Conservation (phyloP, 805 yeast species). For the Suhomyces sp. region DNA sequence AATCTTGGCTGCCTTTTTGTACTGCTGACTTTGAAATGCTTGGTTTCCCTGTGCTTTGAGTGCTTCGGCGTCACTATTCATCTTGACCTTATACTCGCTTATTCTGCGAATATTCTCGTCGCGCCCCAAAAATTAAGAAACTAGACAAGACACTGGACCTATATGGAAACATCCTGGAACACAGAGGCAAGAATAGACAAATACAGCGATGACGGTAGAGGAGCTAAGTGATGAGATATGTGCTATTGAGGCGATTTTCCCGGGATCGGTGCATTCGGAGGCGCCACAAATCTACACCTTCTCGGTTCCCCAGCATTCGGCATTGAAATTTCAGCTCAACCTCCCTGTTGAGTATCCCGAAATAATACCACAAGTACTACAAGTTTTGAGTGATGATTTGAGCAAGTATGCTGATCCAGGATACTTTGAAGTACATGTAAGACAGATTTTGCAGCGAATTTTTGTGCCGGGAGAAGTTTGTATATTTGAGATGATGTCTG, state of each 20-base stretch:
- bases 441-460: slow-evolving; percentile 32
- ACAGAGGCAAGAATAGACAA: background rate
- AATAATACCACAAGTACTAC: slow-evolving; percentile 60
- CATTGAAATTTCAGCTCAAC: slow-evolving; percentile 59
- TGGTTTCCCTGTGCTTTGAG: slow-evolving; percentile 50
- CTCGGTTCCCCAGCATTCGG: slow-evolving; percentile 60
- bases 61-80: slow-evolving; percentile 16
- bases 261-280: slow-evolving; percentile 47
- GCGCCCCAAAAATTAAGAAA: background rate
- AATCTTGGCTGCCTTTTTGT: slow-evolving; percentile 46
- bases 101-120: background rate
- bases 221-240: slow-evolving; percentile 70
- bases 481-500: slow-evolving; percentile 72
- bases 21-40: slow-evolving; percentile 47
- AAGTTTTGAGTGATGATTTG: slow-evolving; percentile 41
- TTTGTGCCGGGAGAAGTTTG: slow-evolving; percentile 67
- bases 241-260: slow-evolving; percentile 86
- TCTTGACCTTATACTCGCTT: background rate
- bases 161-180: background rate
- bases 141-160: background rate
- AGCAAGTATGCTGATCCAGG: slow-evolving; percentile 38
- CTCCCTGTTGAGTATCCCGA: slow-evolving; percentile 73
- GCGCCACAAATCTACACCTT: slow-evolving; percentile 45
- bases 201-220: slow-evolving; percentile 31
- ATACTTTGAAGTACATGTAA: slow-evolving; percentile 45